Evolutionary conservation across 108 stramenopile genomes (phyloP).

Genomic region (Nitzschia palea): DNA sequence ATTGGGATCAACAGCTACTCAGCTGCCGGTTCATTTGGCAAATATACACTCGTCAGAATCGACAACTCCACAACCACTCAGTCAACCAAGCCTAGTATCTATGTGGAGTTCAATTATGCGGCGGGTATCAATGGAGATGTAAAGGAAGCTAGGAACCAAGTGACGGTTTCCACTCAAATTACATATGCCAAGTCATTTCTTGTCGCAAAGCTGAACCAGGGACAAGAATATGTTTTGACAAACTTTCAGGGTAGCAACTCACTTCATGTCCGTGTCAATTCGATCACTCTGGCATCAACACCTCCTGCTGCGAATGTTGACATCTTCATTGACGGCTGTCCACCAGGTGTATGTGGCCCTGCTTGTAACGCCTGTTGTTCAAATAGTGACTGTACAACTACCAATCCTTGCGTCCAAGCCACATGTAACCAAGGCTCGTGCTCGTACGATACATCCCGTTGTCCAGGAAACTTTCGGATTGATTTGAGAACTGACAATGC

Average conservation of each 20-base stretch:
- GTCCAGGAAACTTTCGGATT: background rate
- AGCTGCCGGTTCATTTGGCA: background rate
- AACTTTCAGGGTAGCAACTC: background rate
- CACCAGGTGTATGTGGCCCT: background rate
- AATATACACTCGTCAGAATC: background rate
- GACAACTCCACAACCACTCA: too few relatives aligned
- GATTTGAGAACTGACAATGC: background rate
- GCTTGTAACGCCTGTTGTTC: too few relatives aligned
- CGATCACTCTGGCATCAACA: background rate
- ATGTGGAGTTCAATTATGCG: conserved; percentile 1
- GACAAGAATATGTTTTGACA: background rate
- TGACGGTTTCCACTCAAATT: background rate
- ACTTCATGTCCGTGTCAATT: background rate
- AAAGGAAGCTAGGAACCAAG: conserved; percentile 3
- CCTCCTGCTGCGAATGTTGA: background rate
- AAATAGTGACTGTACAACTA: background rate
- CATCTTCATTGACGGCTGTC: background rate
- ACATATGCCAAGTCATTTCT: background rate
- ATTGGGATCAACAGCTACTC: background rate
- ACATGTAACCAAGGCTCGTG: background rate
- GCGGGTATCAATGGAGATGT: background rate
- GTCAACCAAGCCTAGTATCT: background rate
- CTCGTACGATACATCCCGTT: background rate
- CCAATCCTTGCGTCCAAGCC: background rate
- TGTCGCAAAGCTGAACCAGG: background rate